Evolutionary conservation across 192 early-diverging fungal genomes (phyloP).

Genomic region (Thamnidium elegans): DNA sequence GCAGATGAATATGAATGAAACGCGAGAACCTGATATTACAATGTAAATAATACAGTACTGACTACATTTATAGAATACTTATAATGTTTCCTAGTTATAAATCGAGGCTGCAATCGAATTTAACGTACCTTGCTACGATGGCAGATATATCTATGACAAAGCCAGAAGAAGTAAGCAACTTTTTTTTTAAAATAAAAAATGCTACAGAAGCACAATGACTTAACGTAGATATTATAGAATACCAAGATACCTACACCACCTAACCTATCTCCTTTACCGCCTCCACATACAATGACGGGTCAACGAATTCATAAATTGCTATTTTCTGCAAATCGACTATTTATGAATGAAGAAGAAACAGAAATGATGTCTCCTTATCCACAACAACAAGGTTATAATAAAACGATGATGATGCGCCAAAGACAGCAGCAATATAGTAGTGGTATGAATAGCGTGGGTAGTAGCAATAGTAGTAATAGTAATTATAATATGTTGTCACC

Average conservation of each 20-base stretch:
- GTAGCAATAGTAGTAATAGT: too few species aligned
- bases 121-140: slow-evolving; percentile 39
- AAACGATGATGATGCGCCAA: too few species aligned
- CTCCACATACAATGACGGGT: slow-evolving; percentile 19
- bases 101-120: slow-evolving; percentile 34
- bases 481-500: too few species aligned
- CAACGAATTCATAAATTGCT: slow-evolving; percentile 16
- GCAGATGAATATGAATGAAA: not conserved
- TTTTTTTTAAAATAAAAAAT: too few species aligned
- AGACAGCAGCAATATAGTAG: too few species aligned
- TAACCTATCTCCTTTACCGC: slow-evolving; percentile 24
- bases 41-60: slow-evolving; percentile 6
- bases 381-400: too few species aligned
- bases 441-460: too few species aligned
- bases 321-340: slow-evolving; percentile 24
- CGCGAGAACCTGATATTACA: slow-evolving; percentile 21
- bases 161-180: slow-evolving; percentile 20
- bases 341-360: not conserved
- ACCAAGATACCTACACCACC: slow-evolving; percentile 30
- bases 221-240: not conserved
- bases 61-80: too few species aligned
- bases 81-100: slow-evolving; percentile 19
- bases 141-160: slow-evolving; percentile 32
- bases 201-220: not conserved
- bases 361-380: too few species aligned